A percentile compares a stretch with the other conserved stretches of the same genome.
These are phyloP conservation scores for Arthrinium phaeospermum DNA, from an alignment of 2,329 filamentous ascomycete species.

Conservation along the genomic window DNA sequence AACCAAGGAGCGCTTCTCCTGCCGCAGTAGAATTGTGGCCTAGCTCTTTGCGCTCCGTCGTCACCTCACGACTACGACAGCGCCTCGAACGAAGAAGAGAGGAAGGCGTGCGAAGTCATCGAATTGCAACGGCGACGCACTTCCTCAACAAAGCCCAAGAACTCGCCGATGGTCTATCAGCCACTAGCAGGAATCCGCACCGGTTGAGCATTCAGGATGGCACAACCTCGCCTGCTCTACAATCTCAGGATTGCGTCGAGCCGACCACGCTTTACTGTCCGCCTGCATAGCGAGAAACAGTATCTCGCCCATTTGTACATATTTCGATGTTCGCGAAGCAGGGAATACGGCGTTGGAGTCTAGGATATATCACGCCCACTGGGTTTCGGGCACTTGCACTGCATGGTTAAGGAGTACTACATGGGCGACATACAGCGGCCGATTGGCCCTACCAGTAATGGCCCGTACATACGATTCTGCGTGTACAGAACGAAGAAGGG, in stretches of 20 bases:
- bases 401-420: conserved; percentile 17
- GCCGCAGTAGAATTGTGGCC: conserved; percentile 17
- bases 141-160: not conserved
- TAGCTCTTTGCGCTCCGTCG: not conserved
- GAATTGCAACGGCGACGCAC: conserved; percentile 5
- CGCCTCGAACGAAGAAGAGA: conserved; percentile 18
- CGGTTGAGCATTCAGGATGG: not conserved
- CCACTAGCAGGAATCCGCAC: not conserved
- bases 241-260: conserved; percentile 14
- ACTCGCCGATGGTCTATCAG: not conserved
- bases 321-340: conserved; percentile 8
- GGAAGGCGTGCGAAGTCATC: conserved; percentile 8
- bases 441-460: not conserved
- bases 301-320: conserved; percentile 12
- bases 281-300: not conserved
- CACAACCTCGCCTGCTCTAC: not conserved
- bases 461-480: not conserved
- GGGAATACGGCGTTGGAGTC: not conserved
- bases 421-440: conserved; percentile 2
- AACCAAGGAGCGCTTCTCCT: conserved; percentile 16
- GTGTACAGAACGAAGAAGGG: not conserved
- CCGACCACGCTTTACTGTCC: not conserved
- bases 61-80: not conserved
- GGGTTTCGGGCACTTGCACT: conserved; percentile 12
- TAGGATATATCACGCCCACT: conserved; percentile 16